phyloP scores from a whole-genome alignment of 768 basidiomycete species.

The Pilatotrama ljubarskyi region DNA sequence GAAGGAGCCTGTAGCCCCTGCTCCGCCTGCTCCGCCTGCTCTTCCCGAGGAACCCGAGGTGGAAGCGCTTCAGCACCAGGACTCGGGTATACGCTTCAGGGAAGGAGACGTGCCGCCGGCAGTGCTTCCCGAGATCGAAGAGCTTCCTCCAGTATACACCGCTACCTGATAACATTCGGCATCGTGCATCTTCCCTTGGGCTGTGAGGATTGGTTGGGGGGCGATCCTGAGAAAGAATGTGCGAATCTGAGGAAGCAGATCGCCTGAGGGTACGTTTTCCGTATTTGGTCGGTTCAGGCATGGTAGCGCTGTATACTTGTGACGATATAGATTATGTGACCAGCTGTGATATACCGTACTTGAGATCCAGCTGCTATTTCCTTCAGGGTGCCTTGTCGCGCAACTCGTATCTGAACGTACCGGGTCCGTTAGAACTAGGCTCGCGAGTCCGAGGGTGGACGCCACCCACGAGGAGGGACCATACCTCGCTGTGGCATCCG shows the following conservation, averaged over 20 bases:
- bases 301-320: background rate
- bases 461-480: too few relatives aligned
- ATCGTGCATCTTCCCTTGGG: background rate
- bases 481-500: too few relatives aligned
- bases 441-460: too few relatives aligned
- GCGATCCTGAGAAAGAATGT: too few relatives aligned
- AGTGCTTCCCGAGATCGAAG: background rate
- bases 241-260: too few relatives aligned
- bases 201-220: background rate
- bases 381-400: too few relatives aligned
- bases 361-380: background rate
- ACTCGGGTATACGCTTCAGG: conserved; percentile 19
- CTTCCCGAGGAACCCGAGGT: conserved; percentile 4
- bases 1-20: conserved; percentile 9
- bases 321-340: background rate
- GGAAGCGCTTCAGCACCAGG: conserved; percentile 15
- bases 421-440: too few relatives aligned
- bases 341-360: background rate
- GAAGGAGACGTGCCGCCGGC: conserved; percentile 2
- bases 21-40: conserved; percentile 5
- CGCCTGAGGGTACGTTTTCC: background rate
- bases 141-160: conserved; percentile 8
- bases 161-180: background rate
- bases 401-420: too few relatives aligned
- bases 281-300: conserved; percentile 1